Percentiles rank a stretch among this genome's conserved stretches.
Conservation (phyloP, 345 rosid species). For the Syzygium aqueum region DNA sequence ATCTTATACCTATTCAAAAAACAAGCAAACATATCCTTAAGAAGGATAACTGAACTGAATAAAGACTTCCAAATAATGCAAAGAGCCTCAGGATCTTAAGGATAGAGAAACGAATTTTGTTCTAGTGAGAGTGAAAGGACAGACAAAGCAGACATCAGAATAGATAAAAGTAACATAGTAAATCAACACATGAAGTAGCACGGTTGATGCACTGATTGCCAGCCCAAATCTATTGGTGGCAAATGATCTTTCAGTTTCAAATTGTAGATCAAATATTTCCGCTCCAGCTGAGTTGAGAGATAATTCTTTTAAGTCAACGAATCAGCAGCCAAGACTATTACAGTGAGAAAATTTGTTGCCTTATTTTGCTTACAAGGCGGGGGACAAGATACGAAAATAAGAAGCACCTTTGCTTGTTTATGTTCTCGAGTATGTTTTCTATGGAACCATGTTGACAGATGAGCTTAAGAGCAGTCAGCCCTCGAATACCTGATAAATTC, state of each 20-base stretch:
- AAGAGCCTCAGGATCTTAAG: not conserved
- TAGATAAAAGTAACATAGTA: not conserved
- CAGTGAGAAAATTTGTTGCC: not conserved
- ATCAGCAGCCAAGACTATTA: not conserved
- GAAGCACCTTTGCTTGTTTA: conserved; percentile 63
- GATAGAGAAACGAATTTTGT: not conserved
- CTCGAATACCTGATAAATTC: conserved; percentile 56
- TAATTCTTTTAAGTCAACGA: not conserved
- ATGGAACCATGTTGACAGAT: conserved; percentile 81
- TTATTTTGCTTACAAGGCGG: not conserved
- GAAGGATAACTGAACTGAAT: not conserved
- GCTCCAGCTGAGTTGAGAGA: not conserved
- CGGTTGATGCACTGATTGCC: not conserved
- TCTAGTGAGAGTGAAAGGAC: not conserved
- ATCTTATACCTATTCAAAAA: conserved; percentile 50
- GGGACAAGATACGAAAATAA: too few species aligned
- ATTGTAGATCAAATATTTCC: not conserved
- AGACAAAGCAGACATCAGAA: not conserved
- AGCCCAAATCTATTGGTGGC: not conserved
- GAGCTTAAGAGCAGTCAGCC: conserved; percentile 82
- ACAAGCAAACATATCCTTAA: not conserved
- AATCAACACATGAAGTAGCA: not conserved
- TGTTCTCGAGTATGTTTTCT: conserved; percentile 65
- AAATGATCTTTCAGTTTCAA: not conserved
- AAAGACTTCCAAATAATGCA: not conserved